Conservation (phyloP, 805 yeast species). For the Candida nanaspora region DNA sequence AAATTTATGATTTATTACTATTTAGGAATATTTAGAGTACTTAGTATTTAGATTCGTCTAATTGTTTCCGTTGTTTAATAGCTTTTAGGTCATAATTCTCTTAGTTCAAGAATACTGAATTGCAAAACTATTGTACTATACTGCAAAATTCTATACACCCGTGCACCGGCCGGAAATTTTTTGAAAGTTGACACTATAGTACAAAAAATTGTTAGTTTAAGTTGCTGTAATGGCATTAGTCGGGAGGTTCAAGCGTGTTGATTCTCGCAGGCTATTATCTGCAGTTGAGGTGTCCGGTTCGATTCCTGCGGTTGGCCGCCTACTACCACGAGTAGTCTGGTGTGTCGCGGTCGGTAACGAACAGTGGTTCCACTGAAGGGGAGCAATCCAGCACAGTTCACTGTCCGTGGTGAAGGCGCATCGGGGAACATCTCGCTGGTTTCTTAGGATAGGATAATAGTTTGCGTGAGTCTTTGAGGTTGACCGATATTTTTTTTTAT, state of each 20-base stretch:
- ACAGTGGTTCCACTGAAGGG: slow-evolving; percentile 32
- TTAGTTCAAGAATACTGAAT: no score
- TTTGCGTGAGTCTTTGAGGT: slow-evolving; percentile 12
- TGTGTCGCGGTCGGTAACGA: slow-evolving; percentile 21
- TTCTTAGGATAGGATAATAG: slow-evolving; percentile 16
- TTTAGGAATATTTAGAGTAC: no score
- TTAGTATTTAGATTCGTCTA: no score
- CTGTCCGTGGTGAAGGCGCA: slow-evolving; percentile 35
- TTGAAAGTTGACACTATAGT: no score
- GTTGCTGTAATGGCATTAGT: slow-evolving; percentile 25
- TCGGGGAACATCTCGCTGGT: slow-evolving; percentile 31
- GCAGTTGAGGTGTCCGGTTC: slow-evolving; percentile 36
- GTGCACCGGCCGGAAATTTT: no score
- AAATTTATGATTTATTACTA: no score
- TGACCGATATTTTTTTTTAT: slow-evolving; percentile 14
- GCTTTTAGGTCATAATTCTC: no score
- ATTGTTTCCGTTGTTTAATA: no score
- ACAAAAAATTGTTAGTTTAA: neutral
- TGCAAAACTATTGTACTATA: no score
- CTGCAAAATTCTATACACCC: no score
- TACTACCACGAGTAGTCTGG: slow-evolving; percentile 27
- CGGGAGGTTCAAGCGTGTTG: slow-evolving; percentile 22
- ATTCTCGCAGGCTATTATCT: slow-evolving; percentile 9
- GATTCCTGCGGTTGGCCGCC: slow-evolving; percentile 31
- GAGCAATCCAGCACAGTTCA: slow-evolving; percentile 38